Conservation (phyloP, 768 basidiomycete species). For the Lactarius tabidus region DNA sequence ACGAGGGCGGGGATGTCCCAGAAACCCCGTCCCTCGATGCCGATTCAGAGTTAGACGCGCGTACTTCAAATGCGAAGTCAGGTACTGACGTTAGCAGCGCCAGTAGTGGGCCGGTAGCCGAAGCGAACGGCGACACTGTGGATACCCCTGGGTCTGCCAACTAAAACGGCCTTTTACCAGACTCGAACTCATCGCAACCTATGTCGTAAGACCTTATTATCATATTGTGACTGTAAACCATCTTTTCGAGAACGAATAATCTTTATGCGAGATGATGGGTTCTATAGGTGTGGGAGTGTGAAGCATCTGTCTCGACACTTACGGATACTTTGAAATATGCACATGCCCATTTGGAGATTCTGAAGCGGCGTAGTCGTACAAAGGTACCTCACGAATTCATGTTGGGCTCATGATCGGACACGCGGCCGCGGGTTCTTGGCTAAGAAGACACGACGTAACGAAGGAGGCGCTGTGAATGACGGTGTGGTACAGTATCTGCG, state of each 20-base stretch:
- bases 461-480: slow-evolving; percentile 3
- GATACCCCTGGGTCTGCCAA: neutral
- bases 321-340: neutral
- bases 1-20: slow-evolving; percentile 3
- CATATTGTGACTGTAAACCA: slow-evolving; percentile 3
- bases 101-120: slow-evolving; percentile 6
- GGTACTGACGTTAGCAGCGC: slow-evolving; percentile 19
- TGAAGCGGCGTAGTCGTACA: neutral
- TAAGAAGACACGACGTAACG: neutral
- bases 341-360: neutral
- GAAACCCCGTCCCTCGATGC: slow-evolving; percentile 14
- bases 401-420: neutral
- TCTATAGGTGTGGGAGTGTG: neutral
- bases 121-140: slow-evolving; percentile 7
- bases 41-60: slow-evolving; percentile 11
- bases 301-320: neutral
- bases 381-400: neutral
- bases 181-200: neutral
- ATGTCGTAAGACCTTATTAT: slow-evolving; percentile 9
- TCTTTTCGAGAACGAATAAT: neutral
- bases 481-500: neutral
- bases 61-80: slow-evolving; percentile 12
- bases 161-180: neutral
- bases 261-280: neutral
- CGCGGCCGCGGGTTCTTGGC: neutral